Conservation (phyloP, 352 stramenopile species). For the Pythium myriotylum region DNA sequence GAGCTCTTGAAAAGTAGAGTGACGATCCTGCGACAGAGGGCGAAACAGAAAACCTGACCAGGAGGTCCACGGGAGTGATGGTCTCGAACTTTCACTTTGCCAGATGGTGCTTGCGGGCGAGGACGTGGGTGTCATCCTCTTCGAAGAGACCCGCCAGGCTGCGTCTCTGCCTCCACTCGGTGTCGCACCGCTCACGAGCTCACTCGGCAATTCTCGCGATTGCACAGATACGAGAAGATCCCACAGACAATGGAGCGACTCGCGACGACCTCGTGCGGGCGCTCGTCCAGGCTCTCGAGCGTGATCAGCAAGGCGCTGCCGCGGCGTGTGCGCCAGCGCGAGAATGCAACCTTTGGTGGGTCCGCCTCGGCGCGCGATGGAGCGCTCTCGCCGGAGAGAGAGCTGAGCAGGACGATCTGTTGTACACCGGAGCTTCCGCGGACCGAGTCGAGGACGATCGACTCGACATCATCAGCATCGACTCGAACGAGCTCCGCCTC, state of each 20-base stretch:
- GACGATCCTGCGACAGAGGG: background rate
- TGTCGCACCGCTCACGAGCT: background rate
- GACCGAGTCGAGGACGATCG: background rate
- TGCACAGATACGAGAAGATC: background rate
- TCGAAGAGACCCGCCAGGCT: background rate
- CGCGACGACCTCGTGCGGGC: background rate
- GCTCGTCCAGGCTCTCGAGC: conserved; percentile 5
- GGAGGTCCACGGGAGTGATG: background rate
- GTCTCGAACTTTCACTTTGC: background rate
- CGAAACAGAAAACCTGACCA: background rate
- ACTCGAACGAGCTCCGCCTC: background rate
- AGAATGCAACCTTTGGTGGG: conserved; percentile 17
- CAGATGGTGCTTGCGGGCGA: background rate
- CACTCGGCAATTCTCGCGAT: conserved; percentile 2
- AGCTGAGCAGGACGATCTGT: conserved; percentile 21
- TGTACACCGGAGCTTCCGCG: conserved; percentile 10
- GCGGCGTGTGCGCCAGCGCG: conserved; percentile 5
- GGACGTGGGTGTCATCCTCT: background rate
- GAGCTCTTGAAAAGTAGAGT: background rate
- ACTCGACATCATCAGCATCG: background rate
- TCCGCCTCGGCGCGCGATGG: background rate
- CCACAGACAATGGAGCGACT: background rate
- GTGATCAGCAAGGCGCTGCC: conserved; percentile 12
- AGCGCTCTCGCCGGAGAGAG: background rate
- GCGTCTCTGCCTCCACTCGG: background rate